A percentile compares a stretch with the other conserved stretches of the same genome.
phyloP scores from a whole-genome alignment of 305 asterid genomes.

The Solanum chacoense region DNA sequence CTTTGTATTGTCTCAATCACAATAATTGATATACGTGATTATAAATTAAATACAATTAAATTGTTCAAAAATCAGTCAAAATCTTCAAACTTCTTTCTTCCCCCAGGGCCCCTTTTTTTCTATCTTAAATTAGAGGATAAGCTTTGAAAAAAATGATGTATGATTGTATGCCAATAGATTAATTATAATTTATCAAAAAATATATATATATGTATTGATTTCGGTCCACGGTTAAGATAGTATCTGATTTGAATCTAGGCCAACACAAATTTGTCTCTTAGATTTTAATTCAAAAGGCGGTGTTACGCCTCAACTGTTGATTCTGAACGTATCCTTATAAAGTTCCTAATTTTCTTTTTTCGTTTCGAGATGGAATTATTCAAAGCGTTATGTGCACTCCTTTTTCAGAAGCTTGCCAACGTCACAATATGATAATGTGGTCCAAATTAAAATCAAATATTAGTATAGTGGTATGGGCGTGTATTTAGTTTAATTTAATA shows the following conservation, averaged over 20 bases:
- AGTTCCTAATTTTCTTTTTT: neutral
- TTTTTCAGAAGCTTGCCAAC: neutral
- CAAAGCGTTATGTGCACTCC: neutral
- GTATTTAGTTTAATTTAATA: neutral
- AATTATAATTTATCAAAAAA: neutral
- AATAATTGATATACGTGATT: neutral
- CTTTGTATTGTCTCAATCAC: neutral
- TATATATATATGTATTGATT: no score
- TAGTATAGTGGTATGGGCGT: neutral
- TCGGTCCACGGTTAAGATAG: neutral
- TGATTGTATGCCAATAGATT: neutral
- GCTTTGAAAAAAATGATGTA: neutral
- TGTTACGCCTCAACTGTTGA: neutral
- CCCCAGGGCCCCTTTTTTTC: neutral
- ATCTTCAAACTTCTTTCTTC: neutral
- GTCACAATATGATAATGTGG: neutral
- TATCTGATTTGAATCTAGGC: neutral
- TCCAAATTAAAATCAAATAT: neutral
- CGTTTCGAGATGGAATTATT: neutral
- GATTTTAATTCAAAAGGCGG: neutral
- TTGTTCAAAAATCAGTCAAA: neutral
- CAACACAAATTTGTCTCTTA: neutral
- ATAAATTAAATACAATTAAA: neutral
- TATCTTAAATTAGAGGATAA: neutral
- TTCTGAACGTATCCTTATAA: rapidly evolving